Conservation (phyloP, 2,329 filamentous ascomycete genomes). For the Colletotrichum sp. region DNA sequence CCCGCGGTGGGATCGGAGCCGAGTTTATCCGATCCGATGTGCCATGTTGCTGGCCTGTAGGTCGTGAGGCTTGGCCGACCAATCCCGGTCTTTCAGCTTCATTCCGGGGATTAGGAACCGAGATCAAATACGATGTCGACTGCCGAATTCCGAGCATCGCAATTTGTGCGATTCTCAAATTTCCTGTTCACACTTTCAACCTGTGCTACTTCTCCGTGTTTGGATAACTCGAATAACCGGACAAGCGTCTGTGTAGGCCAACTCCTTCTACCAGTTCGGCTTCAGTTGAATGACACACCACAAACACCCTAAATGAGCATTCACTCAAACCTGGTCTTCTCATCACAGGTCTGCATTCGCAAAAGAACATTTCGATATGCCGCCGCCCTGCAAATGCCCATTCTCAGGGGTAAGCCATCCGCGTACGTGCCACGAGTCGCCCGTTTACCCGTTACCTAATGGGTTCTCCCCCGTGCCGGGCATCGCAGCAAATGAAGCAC, state of each 20-base stretch:
- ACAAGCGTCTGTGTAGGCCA: neutral
- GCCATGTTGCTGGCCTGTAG: neutral
- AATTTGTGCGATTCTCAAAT: neutral
- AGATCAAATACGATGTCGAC: neutral
- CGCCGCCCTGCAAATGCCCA: neutral
- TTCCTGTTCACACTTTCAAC: neutral
- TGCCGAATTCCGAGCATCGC: neutral
- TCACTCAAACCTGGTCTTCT: neutral
- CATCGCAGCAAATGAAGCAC: conserved; percentile 11
- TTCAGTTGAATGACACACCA: neutral
- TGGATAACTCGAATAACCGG: neutral
- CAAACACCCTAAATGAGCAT: accelerated
- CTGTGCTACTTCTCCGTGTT: accelerated
- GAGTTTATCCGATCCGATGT: neutral
- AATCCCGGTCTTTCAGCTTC: neutral
- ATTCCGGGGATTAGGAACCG: neutral
- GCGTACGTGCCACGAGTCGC: neutral
- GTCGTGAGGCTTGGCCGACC: neutral
- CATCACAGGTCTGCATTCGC: neutral
- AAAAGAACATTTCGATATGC: neutral
- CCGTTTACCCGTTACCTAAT: conserved; percentile 11
- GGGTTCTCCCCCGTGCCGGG: neutral
- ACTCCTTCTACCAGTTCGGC: too few species aligned
- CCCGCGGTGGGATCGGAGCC: neutral
- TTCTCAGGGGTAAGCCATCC: conserved; percentile 5